Conservation (phyloP, 202 grass and related monocot genomes). For the Setaria italica region DNA sequence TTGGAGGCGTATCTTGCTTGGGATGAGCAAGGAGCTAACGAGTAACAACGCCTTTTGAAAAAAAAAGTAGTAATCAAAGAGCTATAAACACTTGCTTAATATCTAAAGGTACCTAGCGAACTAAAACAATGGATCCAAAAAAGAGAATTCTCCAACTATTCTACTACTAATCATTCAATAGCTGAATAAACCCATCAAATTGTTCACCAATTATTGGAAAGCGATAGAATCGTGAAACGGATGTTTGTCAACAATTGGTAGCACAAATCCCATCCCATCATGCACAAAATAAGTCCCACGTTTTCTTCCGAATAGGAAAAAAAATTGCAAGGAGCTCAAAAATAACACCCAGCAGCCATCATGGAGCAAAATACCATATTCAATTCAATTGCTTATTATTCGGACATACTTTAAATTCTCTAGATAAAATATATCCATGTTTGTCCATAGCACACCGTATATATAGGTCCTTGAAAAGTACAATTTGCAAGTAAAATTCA, state of each 20-base stretch:
- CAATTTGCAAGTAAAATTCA: too few relatives aligned
- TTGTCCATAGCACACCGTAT: too few relatives aligned
- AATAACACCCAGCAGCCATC: neutral
- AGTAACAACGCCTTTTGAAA: neutral
- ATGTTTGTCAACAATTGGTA: conserved; percentile 24
- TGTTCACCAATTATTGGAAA: conserved; percentile 29
- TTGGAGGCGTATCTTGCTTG: neutral
- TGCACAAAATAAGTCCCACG: neutral
- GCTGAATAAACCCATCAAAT: neutral
- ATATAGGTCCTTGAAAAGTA: too few relatives aligned
- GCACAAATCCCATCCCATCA: neutral
- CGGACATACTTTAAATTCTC: too few relatives aligned
- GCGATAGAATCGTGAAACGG: neutral
- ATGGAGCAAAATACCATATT: neutral
- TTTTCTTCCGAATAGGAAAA: neutral
- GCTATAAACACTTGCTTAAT: neutral
- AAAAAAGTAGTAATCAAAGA: neutral
- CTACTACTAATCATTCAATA: neutral
- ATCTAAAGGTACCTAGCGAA: neutral
- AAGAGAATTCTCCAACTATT: neutral
- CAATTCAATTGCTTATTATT: too few relatives aligned
- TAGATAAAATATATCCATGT: too few relatives aligned
- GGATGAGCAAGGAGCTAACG: neutral
- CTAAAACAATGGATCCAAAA: neutral
- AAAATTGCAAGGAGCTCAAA: neutral